Percentiles rank a stretch among this genome's conserved stretches.
phyloP scores from a whole-genome alignment of 2,329 filamentous ascomycete species.

The Hymenoscyphus linearis region DNA sequence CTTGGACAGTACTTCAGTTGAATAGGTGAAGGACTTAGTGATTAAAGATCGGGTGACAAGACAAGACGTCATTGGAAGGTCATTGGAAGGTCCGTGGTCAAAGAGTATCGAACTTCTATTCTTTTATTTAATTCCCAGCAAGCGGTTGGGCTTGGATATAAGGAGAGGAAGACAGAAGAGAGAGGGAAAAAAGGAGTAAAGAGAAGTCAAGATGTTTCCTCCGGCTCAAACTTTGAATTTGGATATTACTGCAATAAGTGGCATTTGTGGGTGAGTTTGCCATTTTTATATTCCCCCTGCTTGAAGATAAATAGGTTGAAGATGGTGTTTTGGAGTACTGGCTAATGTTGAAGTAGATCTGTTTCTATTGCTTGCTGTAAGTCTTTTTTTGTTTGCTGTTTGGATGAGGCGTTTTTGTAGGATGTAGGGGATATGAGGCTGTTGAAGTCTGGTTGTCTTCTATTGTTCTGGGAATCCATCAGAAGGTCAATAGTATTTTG shows the following conservation, averaged over 20 bases:
- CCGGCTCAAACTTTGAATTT: slow-evolving; percentile 56
- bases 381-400: neutral
- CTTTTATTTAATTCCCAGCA: neutral
- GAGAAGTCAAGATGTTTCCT: slow-evolving; percentile 35
- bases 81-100: neutral
- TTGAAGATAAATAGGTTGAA: too few relatives aligned
- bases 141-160: too few relatives aligned
- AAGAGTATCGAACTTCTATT: neutral
- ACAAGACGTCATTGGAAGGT: neutral
- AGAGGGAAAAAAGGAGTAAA: neutral
- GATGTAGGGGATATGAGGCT: neutral
- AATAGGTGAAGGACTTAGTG: too few relatives aligned
- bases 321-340: neutral
- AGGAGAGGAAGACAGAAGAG: neutral
- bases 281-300: neutral
- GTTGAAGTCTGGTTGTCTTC: neutral
- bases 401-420: neutral
- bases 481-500: neutral
- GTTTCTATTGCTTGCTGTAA: slow-evolving; percentile 80
- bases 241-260: slow-evolving; percentile 85
- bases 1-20: too few relatives aligned
- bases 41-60: too few relatives aligned
- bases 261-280: slow-evolving; percentile 70
- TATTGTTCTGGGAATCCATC: neutral
- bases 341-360: slow-evolving; percentile 49